A percentile compares a stretch with the other conserved stretches of the same genome.
phyloP scores from a whole-genome alignment of 768 basidiomycete genomes.

The Tylopilus felleus region DNA sequence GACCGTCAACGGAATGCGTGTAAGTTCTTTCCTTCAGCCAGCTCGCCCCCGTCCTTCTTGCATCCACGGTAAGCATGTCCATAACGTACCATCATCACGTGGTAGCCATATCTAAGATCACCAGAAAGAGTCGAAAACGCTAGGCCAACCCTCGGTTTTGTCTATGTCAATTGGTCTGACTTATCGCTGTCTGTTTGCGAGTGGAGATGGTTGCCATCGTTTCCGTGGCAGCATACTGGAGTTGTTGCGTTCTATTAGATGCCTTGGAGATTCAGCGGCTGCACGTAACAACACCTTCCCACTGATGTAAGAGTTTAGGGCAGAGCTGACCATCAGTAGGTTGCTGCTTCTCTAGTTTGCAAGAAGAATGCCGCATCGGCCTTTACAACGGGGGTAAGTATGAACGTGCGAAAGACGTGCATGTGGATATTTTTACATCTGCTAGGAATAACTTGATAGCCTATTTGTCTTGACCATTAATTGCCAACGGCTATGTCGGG shows the following conservation, averaged over 20 bases:
- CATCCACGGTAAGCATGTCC: constrained; percentile 55
- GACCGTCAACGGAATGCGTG: constrained; percentile 9
- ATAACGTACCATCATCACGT: constrained; percentile 57
- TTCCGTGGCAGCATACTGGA: neutral
- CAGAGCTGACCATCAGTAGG: too few species aligned
- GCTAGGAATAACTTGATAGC: neutral
- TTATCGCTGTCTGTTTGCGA: too few species aligned
- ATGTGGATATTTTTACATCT: neutral
- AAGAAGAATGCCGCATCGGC: neutral
- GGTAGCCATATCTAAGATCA: constrained; percentile 53
- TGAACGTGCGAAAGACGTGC: neutral
- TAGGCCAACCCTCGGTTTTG: too few species aligned
- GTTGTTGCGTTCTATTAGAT: neutral
- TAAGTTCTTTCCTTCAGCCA: constrained; percentile 31
- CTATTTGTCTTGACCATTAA: neutral
- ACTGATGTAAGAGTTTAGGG: too few species aligned
- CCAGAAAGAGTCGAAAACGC: too few species aligned
- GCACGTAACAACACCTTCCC: neutral
- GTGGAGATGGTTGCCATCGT: neutral
- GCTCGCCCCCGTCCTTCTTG: constrained; percentile 35
- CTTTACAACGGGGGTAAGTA: neutral
- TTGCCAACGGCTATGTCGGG: neutral
- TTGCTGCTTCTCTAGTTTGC: too few species aligned
- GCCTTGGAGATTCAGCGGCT: neutral
- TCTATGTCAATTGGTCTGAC: too few species aligned